phyloP scores from a whole-genome alignment of 306 rosid genomes.

The Fagus sylvatica region DNA sequence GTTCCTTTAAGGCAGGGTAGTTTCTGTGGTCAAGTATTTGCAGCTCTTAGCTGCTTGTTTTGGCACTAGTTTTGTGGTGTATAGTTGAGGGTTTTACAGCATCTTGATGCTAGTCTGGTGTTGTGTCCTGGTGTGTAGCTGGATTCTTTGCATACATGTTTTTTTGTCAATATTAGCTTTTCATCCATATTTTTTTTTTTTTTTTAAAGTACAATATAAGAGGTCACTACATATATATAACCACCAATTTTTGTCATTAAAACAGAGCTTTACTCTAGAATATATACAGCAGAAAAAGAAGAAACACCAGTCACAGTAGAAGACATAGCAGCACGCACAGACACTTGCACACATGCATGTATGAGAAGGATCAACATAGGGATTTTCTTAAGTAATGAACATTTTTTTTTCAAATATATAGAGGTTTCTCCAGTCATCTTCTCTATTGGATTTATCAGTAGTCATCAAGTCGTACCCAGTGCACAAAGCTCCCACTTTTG shows the following conservation, averaged over 20 bases:
- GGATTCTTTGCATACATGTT: no score
- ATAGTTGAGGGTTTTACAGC: no score
- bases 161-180: no score
- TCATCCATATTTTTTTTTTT: no score
- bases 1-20: no score
- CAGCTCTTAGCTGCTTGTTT: no score
- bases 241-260: background rate
- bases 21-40: no score
- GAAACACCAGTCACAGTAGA: background rate
- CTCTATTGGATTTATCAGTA: background rate
- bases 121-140: no score
- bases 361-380: background rate
- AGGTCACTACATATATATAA: background rate
- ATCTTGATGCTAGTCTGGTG: no score
- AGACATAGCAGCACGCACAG: background rate
- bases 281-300: background rate
- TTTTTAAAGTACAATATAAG: background rate
- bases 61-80: no score
- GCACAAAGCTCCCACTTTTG: no score
- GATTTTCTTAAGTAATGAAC: background rate
- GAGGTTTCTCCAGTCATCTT: background rate
- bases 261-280: background rate
- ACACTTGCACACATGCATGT: background rate
- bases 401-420: background rate
- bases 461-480: background rate